phyloP scores from a whole-genome alignment of 352 stramenopile genomes.

The Pythium apleroticum region DNA sequence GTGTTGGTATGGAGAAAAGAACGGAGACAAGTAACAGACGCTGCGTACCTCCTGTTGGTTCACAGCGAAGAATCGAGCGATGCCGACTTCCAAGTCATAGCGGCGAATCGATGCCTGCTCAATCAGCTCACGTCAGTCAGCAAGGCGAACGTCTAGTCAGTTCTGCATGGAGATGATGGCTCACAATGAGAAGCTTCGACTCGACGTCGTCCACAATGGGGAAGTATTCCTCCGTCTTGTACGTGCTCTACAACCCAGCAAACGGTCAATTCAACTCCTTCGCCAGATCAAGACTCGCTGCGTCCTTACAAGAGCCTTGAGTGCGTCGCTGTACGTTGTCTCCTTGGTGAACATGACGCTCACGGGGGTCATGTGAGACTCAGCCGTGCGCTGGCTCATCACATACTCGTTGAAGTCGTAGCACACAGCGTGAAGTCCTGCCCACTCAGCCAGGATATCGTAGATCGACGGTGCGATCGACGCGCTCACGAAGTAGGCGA shows the following conservation, averaged over 20 bases:
- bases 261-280: neutral
- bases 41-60: conserved; percentile 52
- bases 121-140: neutral
- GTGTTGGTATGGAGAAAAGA: neutral
- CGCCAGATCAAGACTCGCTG: neutral
- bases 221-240: conserved; percentile 83
- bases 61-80: conserved; percentile 71
- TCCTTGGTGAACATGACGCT: conserved; percentile 64
- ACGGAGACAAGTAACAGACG: neutral
- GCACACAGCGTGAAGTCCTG: conserved; percentile 75
- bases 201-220: conserved; percentile 68
- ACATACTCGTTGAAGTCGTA: conserved; percentile 82
- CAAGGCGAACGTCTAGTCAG: neutral
- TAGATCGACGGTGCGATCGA: conserved; percentile 85
- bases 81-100: conserved; percentile 75
- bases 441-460: conserved; percentile 80
- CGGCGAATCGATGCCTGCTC: conserved; percentile 61
- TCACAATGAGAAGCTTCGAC: conserved; percentile 52
- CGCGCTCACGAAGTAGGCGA: conserved; percentile 78
- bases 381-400: conserved; percentile 61
- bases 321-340: conserved; percentile 72
- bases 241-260: conserved; percentile 42
- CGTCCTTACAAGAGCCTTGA: conserved; percentile 53
- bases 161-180: neutral
- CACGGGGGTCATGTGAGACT: conserved; percentile 64